Conservation (phyloP, 306 rosid genomes). For the Coriaria nepalensis region DNA sequence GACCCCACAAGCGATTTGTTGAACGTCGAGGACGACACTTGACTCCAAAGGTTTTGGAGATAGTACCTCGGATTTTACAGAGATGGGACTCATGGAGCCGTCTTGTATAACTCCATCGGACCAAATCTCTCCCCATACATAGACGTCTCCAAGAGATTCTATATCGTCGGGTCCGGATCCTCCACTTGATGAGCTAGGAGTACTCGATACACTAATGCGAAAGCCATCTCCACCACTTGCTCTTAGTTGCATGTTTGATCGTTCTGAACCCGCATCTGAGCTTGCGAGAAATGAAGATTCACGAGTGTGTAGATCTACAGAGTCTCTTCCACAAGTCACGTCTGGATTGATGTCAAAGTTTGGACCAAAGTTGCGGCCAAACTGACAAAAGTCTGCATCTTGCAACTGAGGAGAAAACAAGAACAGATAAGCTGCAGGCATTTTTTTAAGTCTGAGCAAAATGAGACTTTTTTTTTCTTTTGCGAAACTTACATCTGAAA, state of each 20-base stretch:
- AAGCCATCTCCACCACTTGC: conserved; percentile 65
- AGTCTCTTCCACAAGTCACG: conserved; percentile 31
- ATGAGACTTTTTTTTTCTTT: no score
- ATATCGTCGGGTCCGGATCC: conserved; percentile 86
- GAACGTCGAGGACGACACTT: conserved; percentile 79
- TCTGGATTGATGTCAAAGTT: conserved; percentile 42
- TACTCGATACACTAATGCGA: conserved; percentile 76
- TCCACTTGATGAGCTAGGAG: conserved; percentile 56
- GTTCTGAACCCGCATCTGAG: conserved; percentile 60
- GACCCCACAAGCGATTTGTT: conserved; percentile 69
- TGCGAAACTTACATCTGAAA: conserved; percentile 52
- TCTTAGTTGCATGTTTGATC: conserved; percentile 57
- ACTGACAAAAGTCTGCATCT: conserved; percentile 29
- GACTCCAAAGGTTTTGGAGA: conserved; percentile 75
- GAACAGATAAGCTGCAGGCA: no score
- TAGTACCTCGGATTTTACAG: conserved; percentile 46
- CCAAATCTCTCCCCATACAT: conserved; percentile 87
- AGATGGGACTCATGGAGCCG: conserved; percentile 34
- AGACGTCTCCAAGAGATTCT: conserved; percentile 94
- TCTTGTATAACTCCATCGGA: conserved; percentile 40
- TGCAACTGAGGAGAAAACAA: conserved; percentile 26
- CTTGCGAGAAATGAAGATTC: conserved; percentile 28
- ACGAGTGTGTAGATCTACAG: conserved; percentile 34
- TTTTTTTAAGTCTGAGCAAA: no score
- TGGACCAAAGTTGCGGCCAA: conserved; percentile 33